Base-by-base conservation (phyloP, 108 stramenopile species). In the Epithemia pelagica region DNA sequence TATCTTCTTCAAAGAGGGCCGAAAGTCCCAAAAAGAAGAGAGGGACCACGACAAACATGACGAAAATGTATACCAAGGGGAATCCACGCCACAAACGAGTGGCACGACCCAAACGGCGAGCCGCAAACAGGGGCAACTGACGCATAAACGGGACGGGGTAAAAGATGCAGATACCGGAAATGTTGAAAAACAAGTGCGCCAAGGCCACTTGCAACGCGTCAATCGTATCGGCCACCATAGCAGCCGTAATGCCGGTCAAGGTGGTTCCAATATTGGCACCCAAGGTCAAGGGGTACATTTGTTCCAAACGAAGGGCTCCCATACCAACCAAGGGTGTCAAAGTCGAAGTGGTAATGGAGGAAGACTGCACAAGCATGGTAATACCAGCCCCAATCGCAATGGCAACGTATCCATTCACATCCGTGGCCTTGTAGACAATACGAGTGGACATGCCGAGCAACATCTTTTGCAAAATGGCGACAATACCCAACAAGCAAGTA, bases 221-320 rank as follows among this genome's bases (percentile, higher is more conserved):
- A 25, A 78, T 66, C 37, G 37, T 75, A 71, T 77, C 83, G 25
- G 80, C 73, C 25, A 87, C 86, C 65, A 87, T 32, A 51, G 88
- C 74, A 55, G 92, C 84, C 59, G 90, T 52, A 23, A 94, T 64
- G 25, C 74, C 88, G 32, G 93, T 90, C 52, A 88, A 64, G 32
- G 90, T 89, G 0, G 93, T 91, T 55, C 93, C 93, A 62, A 94
- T 90, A 68, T 94, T 94, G 59, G 93, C 90, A 29, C 93, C 93
- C 21, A 94, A 82, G 33, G 90, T 90, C 54, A 94, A 70, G 23
- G 93, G 93, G 62, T 75, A 72, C 93, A 94, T 94, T 66, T 79
- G 83, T 61, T 86, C 79, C 20, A 94, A 68, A 1, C 75, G 78
- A 52, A 94, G 76, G 10, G 74, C 81, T 57, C 82, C 89, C 37